A percentile compares a stretch with the other conserved stretches of the same genome.
Evolutionary conservation across 225 moss, liverwort and hornwort genomes (phyloP).

Genomic region (Asterella californica): DNA sequence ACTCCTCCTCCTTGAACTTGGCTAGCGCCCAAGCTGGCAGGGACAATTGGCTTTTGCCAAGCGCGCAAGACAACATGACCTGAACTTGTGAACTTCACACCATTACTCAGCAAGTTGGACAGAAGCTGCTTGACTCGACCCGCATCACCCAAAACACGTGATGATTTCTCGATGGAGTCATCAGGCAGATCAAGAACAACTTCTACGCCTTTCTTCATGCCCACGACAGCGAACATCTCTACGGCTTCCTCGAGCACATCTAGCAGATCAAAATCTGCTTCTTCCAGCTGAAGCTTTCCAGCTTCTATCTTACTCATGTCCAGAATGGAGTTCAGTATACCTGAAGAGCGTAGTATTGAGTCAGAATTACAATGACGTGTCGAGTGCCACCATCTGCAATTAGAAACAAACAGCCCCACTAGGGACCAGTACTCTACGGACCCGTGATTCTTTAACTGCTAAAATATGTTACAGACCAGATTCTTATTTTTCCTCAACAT

Average conservation of each 20-base stretch:
- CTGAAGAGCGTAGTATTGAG: constrained; percentile 12
- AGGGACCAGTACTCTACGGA: neutral
- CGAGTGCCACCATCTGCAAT: neutral
- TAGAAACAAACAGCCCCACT: neutral
- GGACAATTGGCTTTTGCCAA: constrained; percentile 38
- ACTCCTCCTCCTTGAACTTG: constrained; percentile 25
- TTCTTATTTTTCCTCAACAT: neutral
- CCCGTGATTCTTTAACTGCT: no score
- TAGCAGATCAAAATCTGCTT: constrained; percentile 49
- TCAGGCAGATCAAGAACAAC: constrained; percentile 54
- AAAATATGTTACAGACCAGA: neutral
- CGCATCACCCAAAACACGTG: constrained; percentile 41
- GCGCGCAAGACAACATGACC: constrained; percentile 55
- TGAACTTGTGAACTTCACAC: constrained; percentile 47
- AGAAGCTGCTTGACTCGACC: constrained; percentile 52
- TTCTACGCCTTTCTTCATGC: constrained; percentile 49
- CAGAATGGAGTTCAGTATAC: constrained; percentile 51
- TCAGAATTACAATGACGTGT: neutral
- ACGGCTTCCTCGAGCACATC: constrained; percentile 51
- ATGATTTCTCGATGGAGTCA: constrained; percentile 42
- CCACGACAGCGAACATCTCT: constrained; percentile 56
- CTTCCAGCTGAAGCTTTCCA: constrained; percentile 49
- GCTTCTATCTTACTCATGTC: constrained; percentile 64
- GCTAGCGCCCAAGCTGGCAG: constrained; percentile 13
- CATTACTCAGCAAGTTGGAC: constrained; percentile 51